A percentile compares a stretch with the other conserved stretches of the same genome.
Conservation (phyloP, 768 basidiomycete genomes). For the Russula vinacea region DNA sequence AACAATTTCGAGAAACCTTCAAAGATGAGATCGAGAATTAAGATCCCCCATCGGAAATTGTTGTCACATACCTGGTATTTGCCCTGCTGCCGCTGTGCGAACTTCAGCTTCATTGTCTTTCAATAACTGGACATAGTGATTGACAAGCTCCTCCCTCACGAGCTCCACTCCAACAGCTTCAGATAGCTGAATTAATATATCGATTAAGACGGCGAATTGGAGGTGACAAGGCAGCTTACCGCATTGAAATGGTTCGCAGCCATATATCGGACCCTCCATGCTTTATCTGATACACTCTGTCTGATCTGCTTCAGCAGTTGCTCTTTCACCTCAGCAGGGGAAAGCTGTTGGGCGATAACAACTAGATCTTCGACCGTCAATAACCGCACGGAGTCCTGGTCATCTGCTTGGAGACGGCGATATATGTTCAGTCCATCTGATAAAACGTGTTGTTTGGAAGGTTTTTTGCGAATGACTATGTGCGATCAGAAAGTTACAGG, state of each 20-base stretch:
- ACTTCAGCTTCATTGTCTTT: slow-evolving; percentile 99
- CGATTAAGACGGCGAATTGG: slow-evolving; percentile 4
- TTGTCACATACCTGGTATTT: slow-evolving; percentile 77
- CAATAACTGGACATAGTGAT: slow-evolving; percentile 87
- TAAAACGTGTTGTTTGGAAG: slow-evolving; percentile 78
- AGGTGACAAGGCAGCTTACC: slow-evolving; percentile 42
- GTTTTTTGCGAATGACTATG: slow-evolving; percentile 73
- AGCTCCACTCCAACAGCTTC: slow-evolving; percentile 86
- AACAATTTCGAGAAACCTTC: slow-evolving; percentile 91
- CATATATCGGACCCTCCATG: slow-evolving; percentile 99
- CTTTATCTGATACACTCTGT: slow-evolving; percentile 88
- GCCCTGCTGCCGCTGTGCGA: slow-evolving; percentile 90
- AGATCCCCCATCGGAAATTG: slow-evolving; percentile 21
- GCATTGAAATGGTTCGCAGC: slow-evolving; percentile 96
- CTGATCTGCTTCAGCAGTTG: slow-evolving; percentile 85
- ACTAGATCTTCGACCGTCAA: slow-evolving; percentile 95
- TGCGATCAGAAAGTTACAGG: slow-evolving; percentile 9
- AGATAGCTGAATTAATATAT: slow-evolving; percentile 58
- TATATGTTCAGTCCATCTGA: slow-evolving; percentile 90
- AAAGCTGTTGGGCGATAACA: slow-evolving; percentile 80
- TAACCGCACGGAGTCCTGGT: slow-evolving; percentile 96
- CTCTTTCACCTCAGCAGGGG: slow-evolving; percentile 86
- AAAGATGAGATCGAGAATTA: slow-evolving; percentile 8
- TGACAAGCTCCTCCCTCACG: slow-evolving; percentile 89
- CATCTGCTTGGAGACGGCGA: slow-evolving; percentile 89